These are phyloP conservation scores for Blastobotrys raffinosifermentans DNA, from an alignment of 1,139 yeast species.

Conservation along the genomic window DNA sequence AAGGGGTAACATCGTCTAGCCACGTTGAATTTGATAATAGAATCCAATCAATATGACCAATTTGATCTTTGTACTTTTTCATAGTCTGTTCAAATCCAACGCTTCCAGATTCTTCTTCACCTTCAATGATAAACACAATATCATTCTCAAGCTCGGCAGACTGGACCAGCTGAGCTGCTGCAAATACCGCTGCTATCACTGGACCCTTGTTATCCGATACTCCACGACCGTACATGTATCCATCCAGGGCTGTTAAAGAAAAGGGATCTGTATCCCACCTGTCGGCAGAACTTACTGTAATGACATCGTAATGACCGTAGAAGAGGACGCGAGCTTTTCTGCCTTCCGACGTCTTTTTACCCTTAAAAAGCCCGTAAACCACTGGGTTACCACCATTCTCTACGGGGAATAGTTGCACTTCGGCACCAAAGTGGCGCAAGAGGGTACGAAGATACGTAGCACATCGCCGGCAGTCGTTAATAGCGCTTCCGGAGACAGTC, in stretches of 20 bases:
- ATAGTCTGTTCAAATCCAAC: constrained; percentile 73
- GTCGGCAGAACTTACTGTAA: constrained; percentile 54
- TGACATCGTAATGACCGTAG: constrained; percentile 97
- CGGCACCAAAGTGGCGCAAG: constrained; percentile 67
- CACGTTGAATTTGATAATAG: constrained; percentile 87
- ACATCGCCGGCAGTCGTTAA: constrained; percentile 81
- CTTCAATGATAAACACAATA: constrained; percentile 80
- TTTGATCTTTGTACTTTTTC: constrained; percentile 40
- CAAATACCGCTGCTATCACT: constrained; percentile 77
- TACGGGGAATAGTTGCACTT: constrained; percentile 66
- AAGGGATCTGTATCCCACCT: constrained; percentile 80
- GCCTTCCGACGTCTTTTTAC: constrained; percentile 26
- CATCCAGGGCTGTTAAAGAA: constrained; percentile 66
- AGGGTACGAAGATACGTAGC: constrained; percentile 67
- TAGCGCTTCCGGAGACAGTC: constrained; percentile 67
- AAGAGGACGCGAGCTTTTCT: constrained; percentile 46
- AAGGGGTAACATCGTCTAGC: constrained; percentile 85
- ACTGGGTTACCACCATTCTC: constrained; percentile 71
- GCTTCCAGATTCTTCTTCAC: constrained; percentile 94
- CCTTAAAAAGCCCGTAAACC: constrained; percentile 66
- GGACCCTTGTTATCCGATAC: constrained; percentile 96
- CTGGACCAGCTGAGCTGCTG: constrained; percentile 68
- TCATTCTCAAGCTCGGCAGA: constrained; percentile 55
- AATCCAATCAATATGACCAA: constrained; percentile 83
- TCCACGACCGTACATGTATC: constrained; percentile 87